Evolutionary conservation across 495 filamentous ascomycete genomes (phyloP), one percentile per base, ranked within the genome.

Genomic region (Mycothermus thermophilus): DNA sequence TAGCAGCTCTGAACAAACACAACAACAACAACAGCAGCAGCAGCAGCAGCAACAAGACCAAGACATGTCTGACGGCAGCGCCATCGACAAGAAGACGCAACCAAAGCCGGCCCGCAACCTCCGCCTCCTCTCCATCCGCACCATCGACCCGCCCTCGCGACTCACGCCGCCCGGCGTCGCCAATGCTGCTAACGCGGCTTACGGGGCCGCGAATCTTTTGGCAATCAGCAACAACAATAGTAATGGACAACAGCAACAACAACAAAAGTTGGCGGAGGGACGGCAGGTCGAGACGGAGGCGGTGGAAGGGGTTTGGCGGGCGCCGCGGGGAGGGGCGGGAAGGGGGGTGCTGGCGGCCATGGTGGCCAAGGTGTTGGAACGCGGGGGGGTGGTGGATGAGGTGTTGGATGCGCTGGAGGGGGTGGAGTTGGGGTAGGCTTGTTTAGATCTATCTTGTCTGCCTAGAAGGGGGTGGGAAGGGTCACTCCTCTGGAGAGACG

Each of bases 371-470:
- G 72, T 77, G 25, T 40, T 83, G 31, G 65, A 74, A 42, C 64
- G 63, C 41, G 82, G 81, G 1, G 85, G 85, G 16, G 77, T 92
- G 18, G 83, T 77, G 10, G 79, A 83, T 41, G 85, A 94, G 58
- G 82, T 94, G 2, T 57, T 93, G 41, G 74, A 74, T 34, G 85
- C 79, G 4, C 55, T 94, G 47, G 79, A 82, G 51, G 69, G 64
- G 15, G 71, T 75, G 21, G 63, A 71, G 27, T 33, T 69, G 52
- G 62, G 47, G 23, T 66, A 25, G n/a, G n/a, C n/a, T n/a, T n/a
- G n/a, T n/a, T n/a, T n/a, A n/a, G n/a, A n/a, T 25, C 22, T 6
- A 25, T 25, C 6, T 25, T 6, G 22, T 25, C 6, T 11, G 6
- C 11, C 6, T 25, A 11, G 22, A 25, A 25, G 11, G 22, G 11